phyloP scores from a whole-genome alignment of 768 basidiomycete genomes.

The Amanita polypyramis region DNA sequence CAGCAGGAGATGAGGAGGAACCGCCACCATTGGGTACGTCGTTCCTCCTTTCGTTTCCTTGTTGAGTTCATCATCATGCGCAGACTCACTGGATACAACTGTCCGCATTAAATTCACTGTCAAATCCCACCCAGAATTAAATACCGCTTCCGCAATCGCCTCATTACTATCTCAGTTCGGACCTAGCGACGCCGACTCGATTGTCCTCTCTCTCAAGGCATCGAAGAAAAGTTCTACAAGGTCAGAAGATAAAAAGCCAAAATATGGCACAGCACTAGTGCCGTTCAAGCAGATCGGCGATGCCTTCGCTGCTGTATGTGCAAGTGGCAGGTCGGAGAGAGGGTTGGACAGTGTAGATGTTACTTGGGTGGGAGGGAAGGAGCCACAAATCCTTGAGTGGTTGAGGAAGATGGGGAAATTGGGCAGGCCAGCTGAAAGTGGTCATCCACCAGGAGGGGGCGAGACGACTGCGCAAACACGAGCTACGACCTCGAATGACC shows the following conservation, averaged over 20 bases:
- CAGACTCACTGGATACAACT: constrained; percentile 64
- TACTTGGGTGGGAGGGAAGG: constrained; percentile 63
- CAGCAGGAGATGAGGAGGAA: constrained; percentile 29
- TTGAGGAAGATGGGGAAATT: constrained; percentile 63
- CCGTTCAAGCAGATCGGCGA: constrained; percentile 69
- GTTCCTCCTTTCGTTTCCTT: neutral
- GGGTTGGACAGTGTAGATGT: constrained; percentile 57
- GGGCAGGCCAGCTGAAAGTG: constrained; percentile 16
- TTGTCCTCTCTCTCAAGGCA: constrained; percentile 59
- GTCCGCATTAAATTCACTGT: constrained; percentile 61
- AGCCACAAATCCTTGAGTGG: constrained; percentile 66
- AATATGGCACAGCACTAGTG: constrained; percentile 59
- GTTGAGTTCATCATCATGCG: constrained; percentile 2
- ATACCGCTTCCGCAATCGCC: constrained; percentile 36
- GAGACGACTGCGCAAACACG: constrained; percentile 10
- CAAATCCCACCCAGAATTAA: constrained; percentile 46
- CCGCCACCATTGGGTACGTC: constrained; percentile 47
- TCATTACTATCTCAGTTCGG: constrained; percentile 53
- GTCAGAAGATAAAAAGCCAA: constrained; percentile 41
- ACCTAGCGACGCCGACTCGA: constrained; percentile 45
- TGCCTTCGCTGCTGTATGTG: constrained; percentile 69
- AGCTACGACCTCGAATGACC: neutral
- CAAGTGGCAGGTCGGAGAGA: constrained; percentile 36
- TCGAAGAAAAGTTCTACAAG: constrained; percentile 32
- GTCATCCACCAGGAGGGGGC: neutral